Evolutionary conservation across 2,329 filamentous ascomycete genomes (phyloP).

Genomic region (Colletotrichum karsti): DNA sequence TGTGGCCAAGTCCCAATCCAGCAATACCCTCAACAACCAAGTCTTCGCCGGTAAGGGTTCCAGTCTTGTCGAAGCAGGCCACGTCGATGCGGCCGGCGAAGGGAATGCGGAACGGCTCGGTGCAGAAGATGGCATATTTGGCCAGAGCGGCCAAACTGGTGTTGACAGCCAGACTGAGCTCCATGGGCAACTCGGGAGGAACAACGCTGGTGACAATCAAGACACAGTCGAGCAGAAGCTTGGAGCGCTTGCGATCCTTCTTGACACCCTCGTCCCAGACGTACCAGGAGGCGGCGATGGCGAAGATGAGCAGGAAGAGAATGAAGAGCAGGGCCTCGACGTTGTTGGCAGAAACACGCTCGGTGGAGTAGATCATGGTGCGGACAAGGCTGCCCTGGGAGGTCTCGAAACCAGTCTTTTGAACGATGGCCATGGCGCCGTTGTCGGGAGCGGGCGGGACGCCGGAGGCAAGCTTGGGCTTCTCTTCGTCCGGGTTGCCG

Average conservation of each 20-base stretch:
- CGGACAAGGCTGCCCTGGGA: conserved; percentile 97
- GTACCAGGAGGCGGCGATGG: conserved; percentile 97
- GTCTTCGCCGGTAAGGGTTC: conserved; percentile 95
- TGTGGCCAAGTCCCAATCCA: conserved; percentile 78
- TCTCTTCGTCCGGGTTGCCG: conserved; percentile 79
- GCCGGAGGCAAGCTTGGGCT: conserved; percentile 76
- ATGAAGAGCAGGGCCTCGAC: conserved; percentile 97
- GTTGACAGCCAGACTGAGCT: conserved; percentile 96
- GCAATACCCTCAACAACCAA: conserved; percentile 97
- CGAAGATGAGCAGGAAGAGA: conserved; percentile 94
- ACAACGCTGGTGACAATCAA: conserved; percentile 98
- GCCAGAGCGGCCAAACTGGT: conserved; percentile 94
- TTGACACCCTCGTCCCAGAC: conserved; percentile 97
- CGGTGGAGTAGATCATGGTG: conserved; percentile 99
- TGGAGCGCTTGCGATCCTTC: conserved; percentile 95
- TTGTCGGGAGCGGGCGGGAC: conserved; percentile 89
- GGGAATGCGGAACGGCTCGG: conserved; percentile 97
- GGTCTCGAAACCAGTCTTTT: conserved; percentile 98
- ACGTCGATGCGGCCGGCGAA: conserved; percentile 95
- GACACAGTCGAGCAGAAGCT: conserved; percentile 95
- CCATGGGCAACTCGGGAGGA: conserved; percentile 98
- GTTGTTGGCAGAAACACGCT: conserved; percentile 98
- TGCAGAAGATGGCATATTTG: conserved; percentile 97
- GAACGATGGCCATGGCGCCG: conserved; percentile 91
- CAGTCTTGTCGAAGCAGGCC: conserved; percentile 98